Conservation (phyloP, 2,329 filamentous ascomycete species). For the Zymoseptoria brevis region DNA sequence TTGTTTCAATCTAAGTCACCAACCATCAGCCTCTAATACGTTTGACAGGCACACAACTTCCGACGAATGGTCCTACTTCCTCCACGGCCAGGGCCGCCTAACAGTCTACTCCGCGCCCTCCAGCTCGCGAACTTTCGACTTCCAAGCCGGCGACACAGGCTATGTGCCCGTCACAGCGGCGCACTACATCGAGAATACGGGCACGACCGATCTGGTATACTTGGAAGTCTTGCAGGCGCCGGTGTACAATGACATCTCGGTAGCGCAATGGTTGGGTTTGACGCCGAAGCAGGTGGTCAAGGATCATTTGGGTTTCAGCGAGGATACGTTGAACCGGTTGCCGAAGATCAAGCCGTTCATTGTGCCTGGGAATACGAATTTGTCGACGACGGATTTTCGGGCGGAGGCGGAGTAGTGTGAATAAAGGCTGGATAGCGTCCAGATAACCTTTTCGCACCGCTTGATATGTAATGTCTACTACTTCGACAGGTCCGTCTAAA, state of each 20-base stretch:
- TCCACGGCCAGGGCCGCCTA: constrained; percentile 39
- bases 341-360: constrained; percentile 35
- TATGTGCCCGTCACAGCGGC: constrained; percentile 49
- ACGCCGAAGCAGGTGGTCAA: constrained; percentile 34
- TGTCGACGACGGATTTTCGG: constrained; percentile 33
- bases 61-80: constrained; percentile 48
- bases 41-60: constrained; percentile 40
- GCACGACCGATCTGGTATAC: constrained; percentile 49
- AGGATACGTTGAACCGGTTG: constrained; percentile 27
- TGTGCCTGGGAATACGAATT: constrained; percentile 31
- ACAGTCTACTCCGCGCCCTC: constrained; percentile 49
- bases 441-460: not conserved
- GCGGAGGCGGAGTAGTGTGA: constrained; percentile 14
- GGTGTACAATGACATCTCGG: constrained; percentile 46
- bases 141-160: constrained; percentile 45
- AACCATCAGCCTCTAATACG: too few species aligned
- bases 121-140: constrained; percentile 40
- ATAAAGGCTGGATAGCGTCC: not conserved
- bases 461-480: not conserved
- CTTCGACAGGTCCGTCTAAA: too few species aligned
- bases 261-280: constrained; percentile 51
- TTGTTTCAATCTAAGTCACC: too few species aligned
- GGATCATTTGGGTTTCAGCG: constrained; percentile 25
- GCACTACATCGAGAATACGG: constrained; percentile 57
- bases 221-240: constrained; percentile 50